Evolutionary conservation across 2,329 filamentous ascomycete species (phyloP), one percentile per base, ranked within the genome.

Genomic region (Hymenoscyphus fructigenus): DNA sequence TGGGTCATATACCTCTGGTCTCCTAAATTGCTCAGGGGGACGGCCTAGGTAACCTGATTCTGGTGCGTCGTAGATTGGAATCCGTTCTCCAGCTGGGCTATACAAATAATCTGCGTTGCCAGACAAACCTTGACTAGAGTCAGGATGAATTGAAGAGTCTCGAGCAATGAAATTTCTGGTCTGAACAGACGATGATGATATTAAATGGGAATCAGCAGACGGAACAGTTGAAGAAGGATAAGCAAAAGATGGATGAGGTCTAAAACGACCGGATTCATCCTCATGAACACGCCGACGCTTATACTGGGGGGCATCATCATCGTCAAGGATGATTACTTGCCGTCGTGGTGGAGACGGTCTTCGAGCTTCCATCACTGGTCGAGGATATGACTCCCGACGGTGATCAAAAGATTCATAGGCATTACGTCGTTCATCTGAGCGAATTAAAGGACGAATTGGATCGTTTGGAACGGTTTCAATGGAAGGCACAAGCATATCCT

Each of bases 401-500:
- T 63, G 66, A 53, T 65, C 63, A 29, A 68, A 67, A 44, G 57
- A 60, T 59, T 68, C 60, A 55, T 63, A 57, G 41, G 50, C 60
- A 65, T 66, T 64, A 53, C 63, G 53, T 47, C 66, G 63, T 64
- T 69, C 67, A 65, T 71, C 65, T 65, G 65, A 60, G 50, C 61
- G 68, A 57, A 66, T 62, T 65, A 69, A 60, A 41, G 66, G 61
- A 63, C 64, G 55, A 5, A 64, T 57, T 38, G 59, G 47, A 69
- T 74, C 69, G 67, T 67, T 70, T 69, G 69, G 66, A 57, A 63
- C 29, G 62, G 69, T 69, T 68, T 76, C 74, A 72, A 76, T 75
- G 20, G 74, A 76, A 66, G 72, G 71, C 53, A 75, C 70, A 62
- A 73, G 72, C 67, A 75, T 67, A 59, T 76, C 74, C 70, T 76